Evolutionary conservation across 768 basidiomycete genomes (phyloP), one percentile per base, ranked within the genome.

Genomic region (Phlebiopsis gigantea): DNA sequence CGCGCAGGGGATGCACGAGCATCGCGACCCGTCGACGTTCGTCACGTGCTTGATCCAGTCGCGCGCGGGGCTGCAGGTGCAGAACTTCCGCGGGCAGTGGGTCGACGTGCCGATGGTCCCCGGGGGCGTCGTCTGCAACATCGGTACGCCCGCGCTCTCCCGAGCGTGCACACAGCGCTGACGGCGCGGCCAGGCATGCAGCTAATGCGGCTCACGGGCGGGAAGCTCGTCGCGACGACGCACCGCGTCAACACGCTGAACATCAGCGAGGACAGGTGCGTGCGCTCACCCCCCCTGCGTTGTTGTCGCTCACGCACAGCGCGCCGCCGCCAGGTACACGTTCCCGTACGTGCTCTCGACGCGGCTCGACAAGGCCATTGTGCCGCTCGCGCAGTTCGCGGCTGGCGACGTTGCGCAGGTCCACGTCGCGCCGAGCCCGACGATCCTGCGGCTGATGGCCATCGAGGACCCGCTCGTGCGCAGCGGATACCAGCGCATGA

Each of bases 181-280:
- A 39, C 34, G 2, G 12, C 34, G 17, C 3, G 34, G 8, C 12
- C 48, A 68, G 66, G 65, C 28, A 49, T 68, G 56, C 68, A 69
- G 52, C 64, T 69, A 15, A 68, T 68, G 67, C 61, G 58, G 48
- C 61, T 69, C 1, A 69, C 66, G 2, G 67, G 66, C 44, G 66
- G 68, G 0, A 61, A 61, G 28, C 62, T 68, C 29, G 66, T 69
- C 41, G 68, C 68, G 14, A 68, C 69, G 0, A 58, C 63, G 12
- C 69, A 70, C 53, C 64, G 69, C 43, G 67, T 70, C 30, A 70
- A 70, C 68, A 68, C 68, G n/a, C 61, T 69, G 39, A 64, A 66
- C 55, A 66, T 69, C 45, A 55, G 63, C 21, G 46, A 63, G 34
- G 67, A 68, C 51, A 63, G 68, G 68, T 69, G 9, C 8, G 34